Base-by-base conservation (phyloP, 495 filamentous ascomycete genomes). In the Pyronema domesticum region DNA sequence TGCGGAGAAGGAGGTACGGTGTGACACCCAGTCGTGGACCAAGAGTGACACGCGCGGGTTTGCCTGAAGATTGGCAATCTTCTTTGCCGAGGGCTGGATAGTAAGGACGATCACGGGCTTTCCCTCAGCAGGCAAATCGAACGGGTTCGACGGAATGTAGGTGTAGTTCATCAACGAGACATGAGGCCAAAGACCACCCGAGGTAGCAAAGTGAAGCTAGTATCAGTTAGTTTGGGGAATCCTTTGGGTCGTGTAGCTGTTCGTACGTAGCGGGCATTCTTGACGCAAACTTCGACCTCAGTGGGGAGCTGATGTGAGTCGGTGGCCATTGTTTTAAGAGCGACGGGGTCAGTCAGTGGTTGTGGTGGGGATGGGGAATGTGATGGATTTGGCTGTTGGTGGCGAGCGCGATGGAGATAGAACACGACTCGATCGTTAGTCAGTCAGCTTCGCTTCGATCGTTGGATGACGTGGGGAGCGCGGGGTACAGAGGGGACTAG, bases 101-200 rank as follows among this genome's bases (percentile, higher is more conserved):
- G 88, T 95, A 87, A 95, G 94, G 68, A 95, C 81, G 59, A 95
- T 89, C 17, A 65, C 43, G 15, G 52, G 42, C n/a, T 13, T 11
- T 47, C 14, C 50, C 3, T 60, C 14, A 23, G 55, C 18, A 8
- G 55, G 54, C 74, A 76, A 62, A 36, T 78, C 76, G 70, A 80
- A 89, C 14, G 87, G 85, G 6, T 85, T 85, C 18, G 19, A n/a
- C 0, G 89, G 83, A 51, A 98, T 84, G 72, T 94, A 98, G 63
- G 91, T 95, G 73, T 95, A 98, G 71, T 94, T 95, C 91, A 98
- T 98, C 59, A 98, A 80, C 23, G 86, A 89, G 66, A 96, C 84
- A 70, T 98, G 91, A 13, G 91, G 91, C 61, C 77, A 76, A 66
- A 89, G 79, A 61, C 78, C 74, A 66, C 76, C 77, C 68, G 81